A percentile compares a stretch with the other conserved stretches of the same genome.
These are phyloP conservation scores for Dictyostelium firmibasis DNA, from an alignment of 78 protist genomes.

Conservation along the genomic window DNA sequence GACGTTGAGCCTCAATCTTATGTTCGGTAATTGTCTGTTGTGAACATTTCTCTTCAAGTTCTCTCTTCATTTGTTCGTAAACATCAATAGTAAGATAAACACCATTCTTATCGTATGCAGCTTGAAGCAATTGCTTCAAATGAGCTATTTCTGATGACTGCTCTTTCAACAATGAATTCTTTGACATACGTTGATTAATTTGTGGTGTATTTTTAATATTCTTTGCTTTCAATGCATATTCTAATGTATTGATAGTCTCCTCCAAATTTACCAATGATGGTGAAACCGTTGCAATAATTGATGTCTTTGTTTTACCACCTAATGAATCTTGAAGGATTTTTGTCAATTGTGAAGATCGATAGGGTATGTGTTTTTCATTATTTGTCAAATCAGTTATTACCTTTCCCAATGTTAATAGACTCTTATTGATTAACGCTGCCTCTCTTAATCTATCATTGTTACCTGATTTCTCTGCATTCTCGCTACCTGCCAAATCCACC, in stretches of 20 bases:
- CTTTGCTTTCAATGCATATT: conserved; percentile 94
- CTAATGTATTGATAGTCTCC: conserved; percentile 93
- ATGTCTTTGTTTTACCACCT: conserved; percentile 96
- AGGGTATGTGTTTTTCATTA: conserved; percentile 14
- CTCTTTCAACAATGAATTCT: conserved; percentile 78
- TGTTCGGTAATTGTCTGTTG: background rate
- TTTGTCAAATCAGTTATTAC: conserved; percentile 91
- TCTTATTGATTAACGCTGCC: conserved; percentile 95
- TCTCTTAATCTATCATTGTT: conserved; percentile 79
- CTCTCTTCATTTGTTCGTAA: conserved; percentile 39
- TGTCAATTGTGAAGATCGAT: conserved; percentile 91
- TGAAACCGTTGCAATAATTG: conserved; percentile 95
- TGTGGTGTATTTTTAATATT: conserved; percentile 91
- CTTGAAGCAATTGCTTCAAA: conserved; percentile 43
- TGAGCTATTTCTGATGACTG: conserved; percentile 64
- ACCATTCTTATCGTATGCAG: conserved; percentile 76
- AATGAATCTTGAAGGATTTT: conserved; percentile 96
- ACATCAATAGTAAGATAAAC: conserved; percentile 69
- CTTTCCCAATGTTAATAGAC: conserved; percentile 93
- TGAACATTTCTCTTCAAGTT: conserved; percentile 18
- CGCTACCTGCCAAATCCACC: conserved; percentile 98
- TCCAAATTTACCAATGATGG: conserved; percentile 84
- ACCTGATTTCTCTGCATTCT: conserved; percentile 92
- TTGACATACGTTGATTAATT: conserved; percentile 90
- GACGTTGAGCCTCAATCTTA: background rate